Evolutionary conservation across 1,284 basidiomycete species (phyloP), one percentile per base, ranked within the genome.

Genomic region (Austroboletus niveus): DNA sequence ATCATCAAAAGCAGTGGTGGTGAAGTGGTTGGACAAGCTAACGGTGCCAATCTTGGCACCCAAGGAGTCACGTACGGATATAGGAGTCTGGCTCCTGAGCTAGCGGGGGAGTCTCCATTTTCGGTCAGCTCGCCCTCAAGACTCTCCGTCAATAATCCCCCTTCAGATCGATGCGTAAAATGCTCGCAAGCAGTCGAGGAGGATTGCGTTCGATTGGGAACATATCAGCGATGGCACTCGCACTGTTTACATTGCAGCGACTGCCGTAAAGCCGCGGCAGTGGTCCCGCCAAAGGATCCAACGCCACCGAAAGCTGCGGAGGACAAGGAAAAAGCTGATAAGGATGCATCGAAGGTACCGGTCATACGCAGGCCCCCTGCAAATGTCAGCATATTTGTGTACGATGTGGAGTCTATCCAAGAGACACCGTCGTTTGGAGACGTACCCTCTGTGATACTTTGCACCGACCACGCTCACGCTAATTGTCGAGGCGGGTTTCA

Each of bases 211-310:
- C 81, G 96, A 51, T 75, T 96, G 30, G 95, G 94, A 35, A 94
- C 94, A 31, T 95, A 94, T 72, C 86, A 94, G 65, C 82, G 97
- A 47, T 99, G 97, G 97, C 97, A 99, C 71, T 90, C 92, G 3
- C 80, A 89, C 30, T 99, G 96, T 69, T 75, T 99, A 42, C 84
- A 87, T 57, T 99, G 96, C 63, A 71, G 72, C 12, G 76, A 74
- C 17, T 98, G 97, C 64, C 88, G 90, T 14, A 90, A 87, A 66
- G 77, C 78, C 32, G 91, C 94, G 36, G 82, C 85, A 14, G 79
- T 82, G 14, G 77, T 81, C 15, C 61, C 75, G 11, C 70, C 76
- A 17, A 84, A 84, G 68, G 82, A 86, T 59, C 61, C 69, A 53
- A 55, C 71, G 50, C 61, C 67, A 59, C 65, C 48, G 59, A 72